Base-by-base conservation (phyloP, 2,329 filamentous ascomycete species). In the Pyrenophora graminea region DNA sequence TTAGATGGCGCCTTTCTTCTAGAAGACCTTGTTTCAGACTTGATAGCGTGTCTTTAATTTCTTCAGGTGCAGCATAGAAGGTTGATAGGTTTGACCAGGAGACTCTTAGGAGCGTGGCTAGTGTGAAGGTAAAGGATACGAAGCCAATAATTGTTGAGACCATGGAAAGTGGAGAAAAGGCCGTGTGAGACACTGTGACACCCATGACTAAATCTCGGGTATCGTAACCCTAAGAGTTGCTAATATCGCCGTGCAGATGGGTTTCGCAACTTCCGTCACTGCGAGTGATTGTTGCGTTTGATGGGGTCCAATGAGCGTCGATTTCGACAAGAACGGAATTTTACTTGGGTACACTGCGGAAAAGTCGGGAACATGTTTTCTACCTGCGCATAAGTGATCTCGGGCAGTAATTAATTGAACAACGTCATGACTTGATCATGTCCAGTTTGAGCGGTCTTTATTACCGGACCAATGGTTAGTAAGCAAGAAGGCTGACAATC, bases 111-210 rank as follows among this genome's bases (percentile, higher is more conserved):
- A 76, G 72, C 13, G 75, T 78, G n/a, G 62, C 67, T 15, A 77
- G 51, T 0, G 76, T 78, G 63, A 77, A 76, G 27, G 71, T 71
- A 42, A 77, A 77, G 32, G 69, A 72, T 23, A 77, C 64, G 51
- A 77, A 72, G 41, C 75, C 75, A 25, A 77, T 73, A 27, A 72
- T 61, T 27, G 59, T 70, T 19, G 63, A 69, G 23, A 68, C 62
- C 18, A 77, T 40, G 10, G 69, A 71, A 23, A 77, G 54, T 2
- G 74, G 72, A 3, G 71, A 58, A 19, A 72, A 63, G 3, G 59
- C 58, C 7, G 51, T 48, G 33, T 65, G 57, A 3, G 62, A 64
- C 19, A 64, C 38, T 12, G 56, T 61, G 10, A 61, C 44, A 15
- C 63, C 58, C 61, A 66, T 67, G n/a, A 18, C 21, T 27, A 12